Conservation (phyloP, 495 filamentous ascomycete species). For the Umbilicaria muhlenbergii region DNA sequence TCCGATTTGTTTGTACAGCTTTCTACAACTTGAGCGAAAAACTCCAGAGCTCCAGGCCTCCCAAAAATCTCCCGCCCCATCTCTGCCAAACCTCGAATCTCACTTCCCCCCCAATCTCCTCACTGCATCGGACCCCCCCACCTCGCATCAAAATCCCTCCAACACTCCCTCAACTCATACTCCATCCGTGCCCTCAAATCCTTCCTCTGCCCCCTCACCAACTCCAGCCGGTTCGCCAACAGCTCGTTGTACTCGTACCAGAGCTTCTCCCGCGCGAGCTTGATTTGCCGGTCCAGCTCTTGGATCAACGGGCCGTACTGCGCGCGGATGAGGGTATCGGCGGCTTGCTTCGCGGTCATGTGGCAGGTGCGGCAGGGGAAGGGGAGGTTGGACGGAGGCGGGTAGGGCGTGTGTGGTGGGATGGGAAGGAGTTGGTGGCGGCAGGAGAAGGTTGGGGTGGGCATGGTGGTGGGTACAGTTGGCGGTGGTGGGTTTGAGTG, state of each 20-base stretch:
- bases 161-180: neutral
- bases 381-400: neutral
- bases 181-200: neutral
- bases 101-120: neutral
- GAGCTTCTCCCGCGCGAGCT: conserved; percentile 9
- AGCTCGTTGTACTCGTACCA: neutral
- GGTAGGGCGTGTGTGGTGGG: neutral
- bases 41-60: no score
- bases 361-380: neutral
- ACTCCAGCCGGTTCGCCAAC: conserved; percentile 12
- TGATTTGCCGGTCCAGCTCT: neutral
- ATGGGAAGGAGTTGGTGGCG: neutral
- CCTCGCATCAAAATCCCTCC: neutral
- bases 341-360: neutral
- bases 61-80: no score
- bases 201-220: conserved; percentile 4
- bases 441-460: no score
- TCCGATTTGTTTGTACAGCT: no score
- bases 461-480: no score
- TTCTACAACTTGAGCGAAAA: no score
- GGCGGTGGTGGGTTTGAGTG: no score
- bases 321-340: neutral
- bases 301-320: neutral
- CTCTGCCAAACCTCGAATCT: neutral
- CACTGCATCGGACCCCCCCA: neutral